Base-by-base conservation (phyloP, 106 monocot species). In the Amphibolis antarctica region DNA sequence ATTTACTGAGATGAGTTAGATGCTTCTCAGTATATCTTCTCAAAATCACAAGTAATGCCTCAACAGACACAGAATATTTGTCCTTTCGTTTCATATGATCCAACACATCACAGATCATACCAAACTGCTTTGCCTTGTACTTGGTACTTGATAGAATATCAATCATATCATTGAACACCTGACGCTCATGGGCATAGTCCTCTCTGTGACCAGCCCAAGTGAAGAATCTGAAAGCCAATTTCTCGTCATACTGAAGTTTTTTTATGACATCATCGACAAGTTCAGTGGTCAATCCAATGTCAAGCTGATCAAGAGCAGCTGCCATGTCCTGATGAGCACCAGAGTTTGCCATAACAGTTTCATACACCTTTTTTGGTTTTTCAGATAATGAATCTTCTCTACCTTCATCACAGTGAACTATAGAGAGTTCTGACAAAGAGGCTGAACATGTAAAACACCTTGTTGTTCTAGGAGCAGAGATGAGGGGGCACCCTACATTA, bases 221-320 rank as follows among this genome's bases (percentile, higher is more conserved):
- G 78, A 98, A 98, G 79, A 98, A 98, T 60, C 87, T 55, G 68
- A 98, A 84, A 12, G 98, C 98, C 9, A 88, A 26, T 43, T 83
- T 91, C 64, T 98, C 98, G 45, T 98, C 91, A 23, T 85, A 91
- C 0, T 83, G 79, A 27, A 98, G 77, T 12, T 66, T 74, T 7
- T 62, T 66, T 14, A 98, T 43, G 36, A 88, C 75, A 26, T 81
- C 76, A 19, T 82, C 47, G 1, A 91, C 98, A 12, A 91, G 67
- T 59, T 75, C 75, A 36, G 81, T 82, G 10, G 82, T 80, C 36
- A 83, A 65, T 22, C 62, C 36, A 10, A 74, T 44, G 27, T 59
- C 63, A 1, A 98, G 76, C 19, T 57, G 53, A 50, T 91, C 82
- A 23, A 98, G 82, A 0, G 73, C 52, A 24, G 13, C n/a, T 67